These are phyloP conservation scores for Arabidopsis hybrid DNA, from an alignment of 441 rosid genomes.

Conservation along the genomic window DNA sequence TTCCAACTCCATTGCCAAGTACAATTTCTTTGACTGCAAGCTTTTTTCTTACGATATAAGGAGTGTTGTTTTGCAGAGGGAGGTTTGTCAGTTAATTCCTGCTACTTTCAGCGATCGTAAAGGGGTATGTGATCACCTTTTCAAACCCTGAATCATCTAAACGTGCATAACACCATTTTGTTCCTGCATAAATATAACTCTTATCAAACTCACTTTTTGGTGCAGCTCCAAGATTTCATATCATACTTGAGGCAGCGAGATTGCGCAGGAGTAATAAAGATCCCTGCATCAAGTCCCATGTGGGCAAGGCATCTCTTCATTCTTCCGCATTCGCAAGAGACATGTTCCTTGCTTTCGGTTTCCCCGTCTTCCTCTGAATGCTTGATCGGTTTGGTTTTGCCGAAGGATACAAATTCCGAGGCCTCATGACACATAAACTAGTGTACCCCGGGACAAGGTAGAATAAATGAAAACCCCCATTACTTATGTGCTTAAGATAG, in stretches of 20 bases:
- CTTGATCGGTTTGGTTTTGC: constrained; percentile 85
- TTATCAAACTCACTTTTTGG: constrained; percentile 3
- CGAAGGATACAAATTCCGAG: constrained; percentile 81
- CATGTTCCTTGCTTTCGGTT: constrained; percentile 80
- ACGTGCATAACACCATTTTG: neutral
- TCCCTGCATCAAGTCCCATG: constrained; percentile 71
- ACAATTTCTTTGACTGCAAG: constrained; percentile 6
- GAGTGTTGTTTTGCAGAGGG: constrained; percentile 70
- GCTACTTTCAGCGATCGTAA: constrained; percentile 67
- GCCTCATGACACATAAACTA: constrained; percentile 52
- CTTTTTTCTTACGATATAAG: constrained; percentile 4
- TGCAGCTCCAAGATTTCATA: constrained; percentile 92
- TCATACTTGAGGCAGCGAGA: constrained; percentile 92
- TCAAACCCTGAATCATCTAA: neutral
- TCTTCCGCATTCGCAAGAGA: constrained; percentile 78
- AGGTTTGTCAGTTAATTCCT: constrained; percentile 86
- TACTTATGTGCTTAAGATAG: constrained; percentile 20
- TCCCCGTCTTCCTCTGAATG: constrained; percentile 58
- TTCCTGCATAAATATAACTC: constrained; percentile 2
- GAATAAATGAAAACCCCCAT: constrained; percentile 5
- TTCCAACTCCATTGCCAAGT: neutral
- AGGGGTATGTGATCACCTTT: constrained; percentile 63
- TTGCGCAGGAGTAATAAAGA: constrained; percentile 95
- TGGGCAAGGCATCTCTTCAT: constrained; percentile 97
- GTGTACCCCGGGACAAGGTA: constrained; percentile 1